Base-by-base conservation (phyloP, 495 filamentous ascomycete species). In the Alectoria sarmentosa region DNA sequence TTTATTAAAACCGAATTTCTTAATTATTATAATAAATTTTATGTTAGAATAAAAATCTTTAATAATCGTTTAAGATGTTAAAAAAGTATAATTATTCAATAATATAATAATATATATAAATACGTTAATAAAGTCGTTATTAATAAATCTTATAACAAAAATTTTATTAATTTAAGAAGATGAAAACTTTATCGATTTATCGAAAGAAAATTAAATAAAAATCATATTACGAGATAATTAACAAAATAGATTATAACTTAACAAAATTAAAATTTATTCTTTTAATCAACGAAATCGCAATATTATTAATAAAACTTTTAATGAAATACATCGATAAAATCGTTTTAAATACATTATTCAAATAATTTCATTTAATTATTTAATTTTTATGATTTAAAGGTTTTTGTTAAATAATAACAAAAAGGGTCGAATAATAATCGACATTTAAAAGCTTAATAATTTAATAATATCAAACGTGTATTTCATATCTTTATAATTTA, bases 401-500 rank as follows among this genome's bases (percentile, higher is more conserved):
- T 37, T 14, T 1, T 14, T 57, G 2, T 21, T 19, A 10, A 48
- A 48, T 7, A 26, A 32, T 34, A n/a, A 54, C 10, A 23, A 34
- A 11, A 70, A 70, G 26, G 58, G 58, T 13, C n/a, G 66, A 2
- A 49, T 59, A 10, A 62, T 70, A 19, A 54, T 65, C 0, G 62
- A 70, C 44, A 66, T 70, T 21, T 37, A 63, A 49, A 59, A 48
- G 1, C 36, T 65, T 3, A 70, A 70, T 46, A 8, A 58, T 21
- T 38, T 65, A 1, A 52, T 38, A 4, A 17, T 61, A 0, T 54
- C 46, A 30, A 67, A 69, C 30, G 37, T 56, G 3, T 70, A 70
- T 44, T 62, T 57, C 3, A 17, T 68, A 1, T 56, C 62, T 1
- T n/a, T 58, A 8, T 52, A 70, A 48, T 37, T 36, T 8, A 63